Conservation (phyloP, 305 asterid genomes). For the Fraxinus baroniana region DNA sequence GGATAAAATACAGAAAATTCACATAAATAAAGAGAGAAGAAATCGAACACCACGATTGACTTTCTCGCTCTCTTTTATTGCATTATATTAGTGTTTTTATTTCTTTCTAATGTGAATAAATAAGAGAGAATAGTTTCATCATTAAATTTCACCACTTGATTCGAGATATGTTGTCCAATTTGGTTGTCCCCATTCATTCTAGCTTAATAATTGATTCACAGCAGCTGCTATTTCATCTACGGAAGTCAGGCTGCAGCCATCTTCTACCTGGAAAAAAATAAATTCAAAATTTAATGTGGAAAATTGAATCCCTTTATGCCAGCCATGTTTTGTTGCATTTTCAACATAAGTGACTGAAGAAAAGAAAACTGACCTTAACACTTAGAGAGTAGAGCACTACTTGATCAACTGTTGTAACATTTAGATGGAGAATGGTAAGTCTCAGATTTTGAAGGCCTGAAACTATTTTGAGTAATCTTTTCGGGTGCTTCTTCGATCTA, state of each 20-base stretch:
- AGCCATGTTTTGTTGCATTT: not conserved
- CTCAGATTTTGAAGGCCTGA: constrained; percentile 35
- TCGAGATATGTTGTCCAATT: not conserved
- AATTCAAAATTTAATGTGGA: not conserved
- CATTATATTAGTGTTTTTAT: not conserved
- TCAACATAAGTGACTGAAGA: not conserved
- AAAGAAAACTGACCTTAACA: constrained; percentile 30
- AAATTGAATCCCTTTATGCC: not conserved
- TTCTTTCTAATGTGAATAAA: not conserved
- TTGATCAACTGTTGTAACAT: constrained; percentile 35
- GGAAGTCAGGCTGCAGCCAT: constrained; percentile 30
- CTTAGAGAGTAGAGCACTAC: constrained; percentile 32
- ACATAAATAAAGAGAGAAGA: not conserved
- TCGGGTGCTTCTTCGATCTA: constrained; percentile 33
- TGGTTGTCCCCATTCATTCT: constrained; percentile 23
- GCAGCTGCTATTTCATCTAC: constrained; percentile 46
- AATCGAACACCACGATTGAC: not conserved
- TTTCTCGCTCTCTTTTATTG: not conserved
- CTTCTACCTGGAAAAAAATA: constrained; percentile 33
- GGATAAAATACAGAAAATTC: not conserved
- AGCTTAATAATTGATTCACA: constrained; percentile 31
- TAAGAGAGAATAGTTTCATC: not conserved
- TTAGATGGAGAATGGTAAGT: constrained; percentile 41
- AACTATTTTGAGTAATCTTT: constrained; percentile 32
- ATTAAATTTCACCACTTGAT: not conserved